Conservation (phyloP, 306 rosid genomes). For the Hippophae rhamnoides region DNA sequence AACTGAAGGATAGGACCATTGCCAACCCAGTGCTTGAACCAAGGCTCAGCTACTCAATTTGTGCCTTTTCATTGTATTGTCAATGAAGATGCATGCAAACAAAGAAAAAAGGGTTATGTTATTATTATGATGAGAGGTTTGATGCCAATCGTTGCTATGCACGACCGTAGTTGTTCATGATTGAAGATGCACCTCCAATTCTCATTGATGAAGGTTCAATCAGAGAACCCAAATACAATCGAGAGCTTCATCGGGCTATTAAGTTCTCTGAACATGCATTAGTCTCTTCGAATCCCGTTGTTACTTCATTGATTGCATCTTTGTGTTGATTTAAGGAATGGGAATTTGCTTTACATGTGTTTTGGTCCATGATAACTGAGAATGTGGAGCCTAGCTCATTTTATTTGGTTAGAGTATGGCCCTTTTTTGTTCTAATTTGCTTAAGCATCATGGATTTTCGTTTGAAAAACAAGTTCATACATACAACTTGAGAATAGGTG, state of each 20-base stretch:
- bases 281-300: too few relatives aligned
- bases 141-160: not conserved
- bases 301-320: constrained; percentile 41
- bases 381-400: constrained; percentile 54
- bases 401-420: constrained; percentile 60
- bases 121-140: not conserved
- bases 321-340: constrained; percentile 56
- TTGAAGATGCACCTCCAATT: not conserved
- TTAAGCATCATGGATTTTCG: constrained; percentile 25
- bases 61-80: not conserved
- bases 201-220: too few relatives aligned
- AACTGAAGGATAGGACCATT: not conserved
- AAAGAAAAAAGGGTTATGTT: not conserved
- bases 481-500: constrained; percentile 37
- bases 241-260: too few relatives aligned
- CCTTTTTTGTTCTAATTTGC: constrained; percentile 53
- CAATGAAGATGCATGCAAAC: not conserved
- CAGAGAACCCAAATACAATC: too few relatives aligned
- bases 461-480: constrained; percentile 74
- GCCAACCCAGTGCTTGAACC: not conserved
- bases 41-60: not conserved
- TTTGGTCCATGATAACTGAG: constrained; percentile 47
- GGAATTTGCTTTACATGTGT: constrained; percentile 44
- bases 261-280: too few relatives aligned
- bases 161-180: not conserved